phyloP scores from a whole-genome alignment of 768 basidiomycete species.

The Arthromyces matolae region DNA sequence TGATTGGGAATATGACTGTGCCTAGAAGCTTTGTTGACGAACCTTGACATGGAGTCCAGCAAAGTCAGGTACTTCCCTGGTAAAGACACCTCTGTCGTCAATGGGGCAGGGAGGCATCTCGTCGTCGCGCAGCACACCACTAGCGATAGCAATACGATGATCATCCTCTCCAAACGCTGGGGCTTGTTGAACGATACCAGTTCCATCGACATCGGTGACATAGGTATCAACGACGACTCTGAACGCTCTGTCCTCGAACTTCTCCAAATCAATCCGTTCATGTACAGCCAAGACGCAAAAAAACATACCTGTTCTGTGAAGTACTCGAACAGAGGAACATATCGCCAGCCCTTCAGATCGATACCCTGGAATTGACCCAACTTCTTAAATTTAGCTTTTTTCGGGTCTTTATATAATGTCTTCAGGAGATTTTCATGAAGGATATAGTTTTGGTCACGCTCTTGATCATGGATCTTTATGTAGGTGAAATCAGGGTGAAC shows the following conservation, averaged over 20 bases:
- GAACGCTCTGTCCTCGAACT: slow-evolving; percentile 93
- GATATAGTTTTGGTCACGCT: slow-evolving; percentile 85
- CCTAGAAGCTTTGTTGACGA: slow-evolving; percentile 13
- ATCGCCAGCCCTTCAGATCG: slow-evolving; percentile 96
- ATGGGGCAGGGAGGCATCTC: slow-evolving; percentile 97
- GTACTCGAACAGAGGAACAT: slow-evolving; percentile 93
- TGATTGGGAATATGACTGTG: slow-evolving; percentile 5
- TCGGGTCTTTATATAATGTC: slow-evolving; percentile 93
- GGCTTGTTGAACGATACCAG: slow-evolving; percentile 98
- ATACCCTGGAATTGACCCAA: slow-evolving; percentile 81
- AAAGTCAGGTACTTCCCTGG: slow-evolving; percentile 86
- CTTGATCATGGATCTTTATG: slow-evolving; percentile 92
- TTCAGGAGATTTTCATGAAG: slow-evolving; percentile 82
- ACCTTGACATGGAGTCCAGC: slow-evolving; percentile 89
- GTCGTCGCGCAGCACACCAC: slow-evolving; percentile 78
- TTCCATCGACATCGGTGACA: slow-evolving; percentile 90
- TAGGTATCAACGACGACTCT: slow-evolving; percentile 87
- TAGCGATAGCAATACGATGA: slow-evolving; percentile 84
- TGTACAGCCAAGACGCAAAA: neutral
- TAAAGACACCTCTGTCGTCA: slow-evolving; percentile 86
- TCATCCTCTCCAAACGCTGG: slow-evolving; percentile 99
- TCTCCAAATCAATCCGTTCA: neutral
- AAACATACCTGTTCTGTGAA: slow-evolving; percentile 81
- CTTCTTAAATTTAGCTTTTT: slow-evolving; percentile 95
- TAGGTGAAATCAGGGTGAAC: slow-evolving; percentile 96